Conservation (phyloP, 768 basidiomycete genomes). For the Infundibulicybe gibba region DNA sequence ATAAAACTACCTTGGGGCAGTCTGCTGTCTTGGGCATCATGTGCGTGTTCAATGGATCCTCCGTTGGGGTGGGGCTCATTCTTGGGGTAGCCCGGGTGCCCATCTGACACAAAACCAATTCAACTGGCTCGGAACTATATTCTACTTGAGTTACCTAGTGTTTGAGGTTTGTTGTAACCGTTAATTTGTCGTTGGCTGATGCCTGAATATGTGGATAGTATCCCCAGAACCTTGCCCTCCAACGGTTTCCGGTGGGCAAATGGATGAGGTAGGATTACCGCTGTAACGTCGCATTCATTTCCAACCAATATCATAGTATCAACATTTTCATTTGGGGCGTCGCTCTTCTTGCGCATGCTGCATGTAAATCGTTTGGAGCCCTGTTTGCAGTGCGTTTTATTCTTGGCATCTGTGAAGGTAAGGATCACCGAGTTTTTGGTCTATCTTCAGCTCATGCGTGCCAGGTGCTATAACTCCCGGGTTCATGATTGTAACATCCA, state of each 20-base stretch:
- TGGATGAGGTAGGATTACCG: constrained; percentile 65
- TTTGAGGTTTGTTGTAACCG: constrained; percentile 34
- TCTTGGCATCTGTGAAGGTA: constrained; percentile 68
- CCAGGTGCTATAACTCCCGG: neutral
- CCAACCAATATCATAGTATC: constrained; percentile 30
- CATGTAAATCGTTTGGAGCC: constrained; percentile 66
- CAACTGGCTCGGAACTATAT: constrained; percentile 77
- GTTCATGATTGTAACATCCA: constrained; percentile 40
- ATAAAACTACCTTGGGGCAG: constrained; percentile 71
- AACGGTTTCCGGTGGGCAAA: constrained; percentile 73
- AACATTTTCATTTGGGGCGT: constrained; percentile 78
- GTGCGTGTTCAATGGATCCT: constrained; percentile 28
- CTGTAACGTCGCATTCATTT: neutral
- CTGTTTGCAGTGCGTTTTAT: constrained; percentile 74
- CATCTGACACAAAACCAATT: constrained; percentile 63
- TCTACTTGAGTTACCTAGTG: constrained; percentile 68
- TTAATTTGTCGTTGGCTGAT: neutral
- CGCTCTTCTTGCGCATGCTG: constrained; percentile 55
- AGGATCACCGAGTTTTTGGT: too few species aligned
- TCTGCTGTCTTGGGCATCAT: constrained; percentile 69
- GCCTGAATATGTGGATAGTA: constrained; percentile 39
- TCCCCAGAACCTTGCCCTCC: constrained; percentile 76
- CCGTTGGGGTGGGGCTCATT: neutral
- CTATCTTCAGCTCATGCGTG: too few species aligned
- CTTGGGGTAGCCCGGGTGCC: constrained; percentile 39